Evolutionary conservation across 2,329 filamentous ascomycete species (phyloP), one percentile per base, ranked within the genome.

Genomic region (Didymella arachidicola): DNA sequence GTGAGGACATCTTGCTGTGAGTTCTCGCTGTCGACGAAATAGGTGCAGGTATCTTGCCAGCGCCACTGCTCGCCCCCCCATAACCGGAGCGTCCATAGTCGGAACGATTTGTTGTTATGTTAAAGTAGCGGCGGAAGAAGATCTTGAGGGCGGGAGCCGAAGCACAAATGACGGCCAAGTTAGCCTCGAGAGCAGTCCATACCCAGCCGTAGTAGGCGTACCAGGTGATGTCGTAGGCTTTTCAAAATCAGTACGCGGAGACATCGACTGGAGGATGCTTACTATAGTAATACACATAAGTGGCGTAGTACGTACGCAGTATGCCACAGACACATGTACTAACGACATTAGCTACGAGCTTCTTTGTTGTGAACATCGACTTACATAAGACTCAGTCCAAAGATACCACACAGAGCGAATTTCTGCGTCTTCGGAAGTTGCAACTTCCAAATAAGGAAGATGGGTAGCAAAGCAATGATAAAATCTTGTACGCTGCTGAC

Each of bases 401-500:
- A 75, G 64, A 83, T 75, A 42, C 79, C 77, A 42, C 80, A 78
- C 5, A 81, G 65, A 0, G 75, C 79, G 26, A 80, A 56, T 66
- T 80, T 82, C 63, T 83, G 80, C 18, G 73, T 69, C 16, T 55
- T 66, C 4, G 79, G 73, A 38, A 83, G 75, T 27, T 77, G 73
- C 5, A 83, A 69, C n/a, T 79, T 77, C 70, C 77, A 74, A 7
- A 82, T 77, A 29, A 82, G 74, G 22, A 81, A 72, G 11, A 79
- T 68, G 0, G 81, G 81, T 25, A 82, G 62, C 1, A 70, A 62
- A 44, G 77, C 77, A 1, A 79, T 73, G 57, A 80, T 67, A 7
- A 80, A 62, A 51, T 81, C 79, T 44, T 77, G 76, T 2, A 78
- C 18, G 2, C 75, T 72, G 52, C 77, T 77, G 56, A 79, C 68